phyloP scores from a whole-genome alignment of 1,284 basidiomycete genomes.

The Leccinum variabile region DNA sequence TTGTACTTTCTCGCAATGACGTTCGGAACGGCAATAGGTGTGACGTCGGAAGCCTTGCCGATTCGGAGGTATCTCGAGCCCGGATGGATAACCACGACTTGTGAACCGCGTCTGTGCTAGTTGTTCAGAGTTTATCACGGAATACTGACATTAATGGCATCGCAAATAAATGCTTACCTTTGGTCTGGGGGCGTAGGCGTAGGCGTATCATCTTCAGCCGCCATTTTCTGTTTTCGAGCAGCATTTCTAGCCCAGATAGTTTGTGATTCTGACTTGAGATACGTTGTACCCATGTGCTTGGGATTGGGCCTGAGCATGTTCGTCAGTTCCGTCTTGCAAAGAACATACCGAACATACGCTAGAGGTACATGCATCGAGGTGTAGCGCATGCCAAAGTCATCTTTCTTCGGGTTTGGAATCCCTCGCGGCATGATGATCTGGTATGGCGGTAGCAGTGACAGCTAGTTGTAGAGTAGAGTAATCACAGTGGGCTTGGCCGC shows the following conservation, averaged over 20 bases:
- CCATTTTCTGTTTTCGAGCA: slow-evolving; percentile 45
- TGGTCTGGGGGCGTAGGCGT: slow-evolving; percentile 35
- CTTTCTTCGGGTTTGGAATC: slow-evolving; percentile 72
- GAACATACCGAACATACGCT: slow-evolving; percentile 47
- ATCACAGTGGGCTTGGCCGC: background rate
- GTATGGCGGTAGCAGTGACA: background rate
- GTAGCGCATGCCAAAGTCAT: slow-evolving; percentile 77
- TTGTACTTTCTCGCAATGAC: slow-evolving; percentile 73
- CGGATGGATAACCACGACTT: slow-evolving; percentile 89
- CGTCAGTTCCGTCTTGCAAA: slow-evolving; percentile 16
- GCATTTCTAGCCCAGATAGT: slow-evolving; percentile 72
- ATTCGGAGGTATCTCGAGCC: slow-evolving; percentile 88
- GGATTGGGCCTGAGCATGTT: slow-evolving; percentile 57
- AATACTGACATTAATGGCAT: slow-evolving; percentile 6
- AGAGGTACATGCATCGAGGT: slow-evolving; percentile 79
- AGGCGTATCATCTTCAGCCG: slow-evolving; percentile 39
- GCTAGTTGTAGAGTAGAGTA: background rate
- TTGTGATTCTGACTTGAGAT: slow-evolving; percentile 69
- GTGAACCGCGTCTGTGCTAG: slow-evolving; percentile 63
- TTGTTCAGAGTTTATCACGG: slow-evolving; percentile 23
- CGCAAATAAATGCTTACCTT: slow-evolving; percentile 38
- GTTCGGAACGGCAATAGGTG: slow-evolving; percentile 71
- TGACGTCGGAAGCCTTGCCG: slow-evolving; percentile 88
- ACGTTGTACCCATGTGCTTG: slow-evolving; percentile 72
- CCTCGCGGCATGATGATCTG: slow-evolving; percentile 65